Percentiles rank a stretch among this genome's conserved stretches.
Conservation (phyloP, 2,329 filamentous ascomycete genomes). For the Nannizzia gypsea region DNA sequence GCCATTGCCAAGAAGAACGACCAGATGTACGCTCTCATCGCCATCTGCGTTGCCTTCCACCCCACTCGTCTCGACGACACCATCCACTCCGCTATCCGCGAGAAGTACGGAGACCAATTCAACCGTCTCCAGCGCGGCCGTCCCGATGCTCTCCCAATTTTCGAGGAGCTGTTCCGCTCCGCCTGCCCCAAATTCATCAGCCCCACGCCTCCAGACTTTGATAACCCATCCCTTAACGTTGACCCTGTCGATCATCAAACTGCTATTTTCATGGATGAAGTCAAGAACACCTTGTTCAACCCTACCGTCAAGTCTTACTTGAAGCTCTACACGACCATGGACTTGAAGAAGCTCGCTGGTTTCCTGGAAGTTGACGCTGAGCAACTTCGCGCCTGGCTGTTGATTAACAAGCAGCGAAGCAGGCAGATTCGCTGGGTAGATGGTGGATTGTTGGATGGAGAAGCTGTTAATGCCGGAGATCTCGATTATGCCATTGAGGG, state of each 20-base stretch:
- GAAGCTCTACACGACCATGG: slow-evolving; percentile 98
- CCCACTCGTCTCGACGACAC: slow-evolving; percentile 95
- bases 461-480: slow-evolving; percentile 85
- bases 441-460: slow-evolving; percentile 79
- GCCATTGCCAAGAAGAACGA: slow-evolving; percentile 99
- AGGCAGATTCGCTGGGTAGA: slow-evolving; percentile 92
- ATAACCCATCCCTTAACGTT: slow-evolving; percentile 88
- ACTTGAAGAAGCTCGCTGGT: slow-evolving; percentile 91
- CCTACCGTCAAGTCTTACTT: slow-evolving; percentile 97
- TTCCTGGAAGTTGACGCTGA: slow-evolving; percentile 97
- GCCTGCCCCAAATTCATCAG: slow-evolving; percentile 99
- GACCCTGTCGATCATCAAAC: slow-evolving; percentile 97
- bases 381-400: slow-evolving; percentile 80
- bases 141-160: slow-evolving; percentile 87
- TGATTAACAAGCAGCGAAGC: slow-evolving; percentile 98
- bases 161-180: slow-evolving; percentile 93
- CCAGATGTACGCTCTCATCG: slow-evolving; percentile 98
- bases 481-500: slow-evolving; percentile 95
- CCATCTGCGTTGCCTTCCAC: slow-evolving; percentile 97
- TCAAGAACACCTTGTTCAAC: slow-evolving; percentile 98
- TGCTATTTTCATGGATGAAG: slow-evolving; percentile 97
- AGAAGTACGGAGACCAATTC: slow-evolving; percentile 99
- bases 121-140: slow-evolving; percentile 92
- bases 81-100: slow-evolving; percentile 91
- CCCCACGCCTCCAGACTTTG: slow-evolving; percentile 91